Base-by-base conservation (phyloP, 1,139 yeast genomes). In the Maudiozyma humilis region DNA sequence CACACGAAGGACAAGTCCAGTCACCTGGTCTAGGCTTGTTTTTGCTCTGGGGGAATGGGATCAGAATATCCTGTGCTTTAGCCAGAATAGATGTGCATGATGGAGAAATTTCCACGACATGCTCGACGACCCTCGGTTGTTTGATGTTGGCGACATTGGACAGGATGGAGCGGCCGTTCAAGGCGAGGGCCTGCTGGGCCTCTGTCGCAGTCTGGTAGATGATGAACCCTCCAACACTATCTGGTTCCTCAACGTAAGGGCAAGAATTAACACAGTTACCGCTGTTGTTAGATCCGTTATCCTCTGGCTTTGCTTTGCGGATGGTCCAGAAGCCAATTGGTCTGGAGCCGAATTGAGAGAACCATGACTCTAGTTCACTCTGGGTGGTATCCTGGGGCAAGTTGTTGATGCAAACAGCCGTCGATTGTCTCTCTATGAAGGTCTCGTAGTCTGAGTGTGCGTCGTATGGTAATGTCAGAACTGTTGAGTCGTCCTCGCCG, bases 1-100 rank as follows among this genome's bases (percentile, higher is more conserved):
- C 96, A 69, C 97, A 89, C 5, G 91, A 81, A 15, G 96, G 95
- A 65, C 97, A 89, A 6, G 86, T 85, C 97, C 97, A 89, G 60
- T 89, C 97, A 19, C 97, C 97, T 0, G 96, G 96, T 58, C 97
- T 73, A 19, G 96, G 95, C 54, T 94, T 75, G 62, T 88, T 88
- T 57, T 88, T 88, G 41, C 86, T 80, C 20, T 88, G 81, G 13
- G 96, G 95, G 64, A 89, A 88, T 8, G 94, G 86, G 0, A 86
- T 73, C 46, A 89, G 69, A 42, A 88, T 75, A 35, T 83, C 94
- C 51, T 78, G 81, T 0, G 96, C 96, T 48, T 78, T 75, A 52
- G 86, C 95, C 44, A 89, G 68, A 1, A 89, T 85, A 36, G 74
- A 67, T 2, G 81, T 74, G 34, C 93, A 81, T 1, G 95, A 86